Evolutionary conservation across 768 basidiomycete species (phyloP), one percentile per base, ranked within the genome.

Genomic region (Naematelia encephala): DNA sequence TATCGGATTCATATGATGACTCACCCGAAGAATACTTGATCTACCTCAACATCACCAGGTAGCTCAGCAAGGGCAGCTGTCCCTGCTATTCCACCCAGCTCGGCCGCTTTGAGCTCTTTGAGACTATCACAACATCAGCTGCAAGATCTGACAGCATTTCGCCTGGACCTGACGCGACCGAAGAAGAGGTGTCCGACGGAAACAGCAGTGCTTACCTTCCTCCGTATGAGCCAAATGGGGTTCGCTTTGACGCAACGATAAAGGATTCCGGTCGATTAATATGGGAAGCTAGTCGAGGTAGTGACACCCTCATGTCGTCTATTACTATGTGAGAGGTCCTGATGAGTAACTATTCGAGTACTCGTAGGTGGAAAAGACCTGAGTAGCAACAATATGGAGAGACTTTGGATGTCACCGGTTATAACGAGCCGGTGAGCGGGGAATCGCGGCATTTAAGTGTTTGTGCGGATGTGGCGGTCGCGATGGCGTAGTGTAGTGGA

Each of bases 1-100:
- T 54, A 12, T 29, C 53, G 34, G n/a, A 5, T 16, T 27, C 43
- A 34, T 13, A n/a, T 22, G 16, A 29, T 23, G 14, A 53, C 78
- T 64, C 54, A 79, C 78, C 79, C 79, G 51, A 79, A 79, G 61
- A 77, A 75, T 2, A 80, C 78, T 44, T 75, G 70, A 61, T 80
- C 79, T 0, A 80, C 77, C 54, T 77, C 62, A 4, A 77, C 63
- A 11, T 71, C 76, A 12, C 68, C 56, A 0, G 78, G 78, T 5
- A 80, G 62, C 30, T 77, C 73, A 10, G 72, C 74, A 4, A 80
- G 62, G n/a, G 79, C 79, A 11, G 79, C 78, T 55, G 74, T 77
- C 8, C 75, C 72, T 2, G 78, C 79, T 25, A 74, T 49, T 1
- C 79, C 79, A 22, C 79, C 79, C 5, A 80, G 72, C 54, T 78